Percentiles rank a stretch among this genome's conserved stretches.
Evolutionary conservation across 768 basidiomycete genomes (phyloP).

Genomic region (Ephemerocybe angulata): DNA sequence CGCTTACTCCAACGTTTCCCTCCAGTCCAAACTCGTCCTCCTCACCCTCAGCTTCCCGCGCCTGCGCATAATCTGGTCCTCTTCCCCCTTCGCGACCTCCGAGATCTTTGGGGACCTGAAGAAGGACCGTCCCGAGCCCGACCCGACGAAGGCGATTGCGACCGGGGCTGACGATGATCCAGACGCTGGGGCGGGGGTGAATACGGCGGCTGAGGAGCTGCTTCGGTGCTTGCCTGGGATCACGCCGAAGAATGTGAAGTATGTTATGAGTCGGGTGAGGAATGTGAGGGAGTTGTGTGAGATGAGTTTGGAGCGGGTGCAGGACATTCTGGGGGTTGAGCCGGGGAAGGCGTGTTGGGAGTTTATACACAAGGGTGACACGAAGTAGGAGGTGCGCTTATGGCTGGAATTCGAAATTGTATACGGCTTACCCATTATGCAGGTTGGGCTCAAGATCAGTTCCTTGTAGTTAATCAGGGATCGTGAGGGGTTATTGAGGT

Average conservation of each 20-base stretch:
- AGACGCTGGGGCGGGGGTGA: conserved; percentile 63
- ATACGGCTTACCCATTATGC: too few relatives aligned
- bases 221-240: conserved; percentile 81
- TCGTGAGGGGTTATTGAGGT: too few relatives aligned
- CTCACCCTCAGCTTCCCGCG: conserved; percentile 89
- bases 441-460: too few relatives aligned
- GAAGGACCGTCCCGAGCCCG: conserved; percentile 72
- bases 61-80: conserved; percentile 94
- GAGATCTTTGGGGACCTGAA: conserved; percentile 95
- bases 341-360: conserved; percentile 76
- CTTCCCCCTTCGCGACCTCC: conserved; percentile 87
- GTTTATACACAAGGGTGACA: conserved; percentile 76
- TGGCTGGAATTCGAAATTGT: too few relatives aligned
- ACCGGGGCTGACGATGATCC: conserved; percentile 79
- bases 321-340: conserved; percentile 74
- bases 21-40: conserved; percentile 92
- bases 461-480: too few relatives aligned
- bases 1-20: conserved; percentile 43
- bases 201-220: conserved; percentile 78
- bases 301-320: conserved; percentile 56
- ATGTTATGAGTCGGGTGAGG: conserved; percentile 77
- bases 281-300: conserved; percentile 75
- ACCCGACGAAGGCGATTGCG: conserved; percentile 67
- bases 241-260: conserved; percentile 76
- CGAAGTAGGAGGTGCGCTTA: background rate